These are phyloP conservation scores for Aspergillus indologenus DNA, from an alignment of 495 filamentous ascomycete genomes.

Conservation along the genomic window DNA sequence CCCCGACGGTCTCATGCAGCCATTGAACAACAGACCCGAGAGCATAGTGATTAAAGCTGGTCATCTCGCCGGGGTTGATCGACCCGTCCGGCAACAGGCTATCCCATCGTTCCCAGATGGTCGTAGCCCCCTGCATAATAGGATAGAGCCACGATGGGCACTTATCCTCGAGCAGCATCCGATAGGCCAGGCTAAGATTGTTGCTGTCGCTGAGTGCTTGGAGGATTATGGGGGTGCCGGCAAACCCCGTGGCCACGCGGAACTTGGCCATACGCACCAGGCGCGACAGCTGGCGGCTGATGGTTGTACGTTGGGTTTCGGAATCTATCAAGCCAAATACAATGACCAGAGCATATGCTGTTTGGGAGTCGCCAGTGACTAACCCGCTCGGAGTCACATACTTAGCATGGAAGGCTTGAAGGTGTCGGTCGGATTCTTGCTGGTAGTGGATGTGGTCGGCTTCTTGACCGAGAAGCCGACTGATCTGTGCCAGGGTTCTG, in stretches of 20 bases:
- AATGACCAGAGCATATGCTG: conserved; percentile 43
- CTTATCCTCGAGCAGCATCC: conserved; percentile 40
- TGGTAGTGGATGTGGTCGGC: conserved; percentile 29
- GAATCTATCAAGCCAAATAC: conserved; percentile 41
- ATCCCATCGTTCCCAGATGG: conserved; percentile 58
- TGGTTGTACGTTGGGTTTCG: conserved; percentile 27
- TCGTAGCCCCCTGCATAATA: conserved; percentile 50
- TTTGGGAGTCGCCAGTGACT: conserved; percentile 49
- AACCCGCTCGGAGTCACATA: conserved; percentile 42
- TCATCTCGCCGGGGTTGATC: conserved; percentile 55
- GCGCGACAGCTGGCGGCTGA: conserved; percentile 31
- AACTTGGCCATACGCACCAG: conserved; percentile 41
- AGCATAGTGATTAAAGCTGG: conserved; percentile 54
- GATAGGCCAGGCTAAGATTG: conserved; percentile 31
- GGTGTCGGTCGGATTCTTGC: conserved; percentile 17
- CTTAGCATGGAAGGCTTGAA: conserved; percentile 35
- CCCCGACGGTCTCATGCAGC: conserved; percentile 30
- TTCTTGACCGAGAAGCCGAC: conserved; percentile 23
- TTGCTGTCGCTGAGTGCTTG: conserved; percentile 40
- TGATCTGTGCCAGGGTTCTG: conserved; percentile 27
- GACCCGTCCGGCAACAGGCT: conserved; percentile 49
- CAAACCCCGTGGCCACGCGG: conserved; percentile 53
- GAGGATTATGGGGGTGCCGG: conserved; percentile 50
- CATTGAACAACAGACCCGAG: conserved; percentile 40
- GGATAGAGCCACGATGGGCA: conserved; percentile 53